Conservation (phyloP, 768 basidiomycete genomes). For the Amyloporia xantha region DNA sequence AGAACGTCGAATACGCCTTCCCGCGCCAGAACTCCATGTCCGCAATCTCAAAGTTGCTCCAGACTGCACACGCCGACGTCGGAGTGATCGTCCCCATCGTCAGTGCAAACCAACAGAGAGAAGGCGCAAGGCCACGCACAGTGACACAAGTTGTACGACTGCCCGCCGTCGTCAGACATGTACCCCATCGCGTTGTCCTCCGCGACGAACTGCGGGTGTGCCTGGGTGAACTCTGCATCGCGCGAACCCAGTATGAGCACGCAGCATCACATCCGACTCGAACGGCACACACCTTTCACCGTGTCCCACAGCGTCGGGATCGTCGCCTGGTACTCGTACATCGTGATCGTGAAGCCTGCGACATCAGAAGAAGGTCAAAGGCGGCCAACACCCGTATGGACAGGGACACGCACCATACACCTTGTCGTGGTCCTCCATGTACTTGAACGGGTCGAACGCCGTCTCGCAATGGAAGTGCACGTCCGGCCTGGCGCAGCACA, state of each 20-base stretch:
- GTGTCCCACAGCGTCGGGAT: conserved; percentile 58
- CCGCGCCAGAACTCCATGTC: conserved; percentile 85
- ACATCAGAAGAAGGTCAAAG: not conserved
- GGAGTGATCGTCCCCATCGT: not conserved
- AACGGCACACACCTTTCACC: conserved; percentile 36
- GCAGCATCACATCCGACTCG: conserved; percentile 22
- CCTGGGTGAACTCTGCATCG: conserved; percentile 42
- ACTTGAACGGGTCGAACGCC: conserved; percentile 57
- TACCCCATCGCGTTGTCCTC: conserved; percentile 56
- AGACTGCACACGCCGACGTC: conserved; percentile 30
- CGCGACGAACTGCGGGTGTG: conserved; percentile 49
- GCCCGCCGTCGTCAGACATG: conserved; percentile 59
- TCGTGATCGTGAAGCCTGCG: conserved; percentile 53
- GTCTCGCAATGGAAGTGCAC: conserved; percentile 72
- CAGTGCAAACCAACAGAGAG: not conserved
- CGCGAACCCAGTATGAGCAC: conserved; percentile 7
- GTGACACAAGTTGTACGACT: conserved; percentile 59
- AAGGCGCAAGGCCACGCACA: conserved; percentile 2
- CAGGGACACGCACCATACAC: conserved; percentile 50
- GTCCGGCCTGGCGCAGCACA: conserved; percentile 38
- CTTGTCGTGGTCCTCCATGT: conserved; percentile 65
- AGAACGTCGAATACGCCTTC: conserved; percentile 79
- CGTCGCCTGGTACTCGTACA: conserved; percentile 60
- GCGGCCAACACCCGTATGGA: conserved; percentile 23
- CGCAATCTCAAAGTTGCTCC: conserved; percentile 76